Evolutionary conservation across 768 basidiomycete species (phyloP).

Genomic region (Lentinula detonsa): DNA sequence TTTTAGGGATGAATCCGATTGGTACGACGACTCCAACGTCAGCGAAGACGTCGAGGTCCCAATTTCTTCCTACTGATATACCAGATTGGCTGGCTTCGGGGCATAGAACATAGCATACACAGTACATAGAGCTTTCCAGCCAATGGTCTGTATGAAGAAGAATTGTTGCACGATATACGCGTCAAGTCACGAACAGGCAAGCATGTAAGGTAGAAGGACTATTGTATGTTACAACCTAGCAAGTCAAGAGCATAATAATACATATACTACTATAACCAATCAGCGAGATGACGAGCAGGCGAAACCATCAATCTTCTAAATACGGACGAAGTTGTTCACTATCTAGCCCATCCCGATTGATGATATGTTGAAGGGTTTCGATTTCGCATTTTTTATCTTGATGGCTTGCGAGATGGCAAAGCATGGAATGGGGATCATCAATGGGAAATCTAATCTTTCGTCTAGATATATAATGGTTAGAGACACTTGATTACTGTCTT

Average conservation of each 20-base stretch:
- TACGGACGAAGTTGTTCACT: background rate
- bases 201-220: background rate
- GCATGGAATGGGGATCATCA: background rate
- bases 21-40: background rate
- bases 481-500: background rate
- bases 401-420: background rate
- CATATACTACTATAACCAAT: too few species aligned
- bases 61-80: slow-evolving; percentile 1
- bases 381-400: background rate
- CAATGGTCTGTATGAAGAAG: background rate
- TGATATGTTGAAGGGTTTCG: background rate
- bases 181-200: background rate
- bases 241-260: too few species aligned
- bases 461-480: background rate
- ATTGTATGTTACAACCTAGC: too few species aligned
- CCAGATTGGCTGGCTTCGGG: background rate
- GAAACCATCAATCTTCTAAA: background rate
- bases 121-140: background rate
- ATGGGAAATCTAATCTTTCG: background rate
- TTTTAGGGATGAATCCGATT: background rate
- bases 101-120: background rate
- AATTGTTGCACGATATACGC: background rate
- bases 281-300: too few species aligned
- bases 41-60: background rate
- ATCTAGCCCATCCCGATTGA: background rate